Conservation (phyloP, 192 early-diverging fungal genomes). For the Backusella australiensis region DNA sequence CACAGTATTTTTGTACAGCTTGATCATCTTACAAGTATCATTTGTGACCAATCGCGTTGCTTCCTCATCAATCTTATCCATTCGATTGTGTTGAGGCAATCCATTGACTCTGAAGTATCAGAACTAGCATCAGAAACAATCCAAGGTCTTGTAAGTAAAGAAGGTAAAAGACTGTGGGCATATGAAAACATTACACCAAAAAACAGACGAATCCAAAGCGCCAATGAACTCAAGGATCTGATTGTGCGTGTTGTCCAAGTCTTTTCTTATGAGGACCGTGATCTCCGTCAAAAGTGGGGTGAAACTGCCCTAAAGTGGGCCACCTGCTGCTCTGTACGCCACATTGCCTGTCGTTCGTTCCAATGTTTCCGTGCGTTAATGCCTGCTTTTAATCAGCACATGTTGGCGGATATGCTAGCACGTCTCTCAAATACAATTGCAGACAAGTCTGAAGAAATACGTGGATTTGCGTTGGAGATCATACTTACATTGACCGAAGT, state of each 20-base stretch:
- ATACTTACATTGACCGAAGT: slow-evolving; percentile 66
- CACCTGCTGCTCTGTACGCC: slow-evolving; percentile 76
- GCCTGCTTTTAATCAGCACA: slow-evolving; percentile 68
- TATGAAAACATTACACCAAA: slow-evolving; percentile 75
- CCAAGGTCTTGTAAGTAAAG: slow-evolving; percentile 54
- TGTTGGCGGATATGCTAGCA: slow-evolving; percentile 75
- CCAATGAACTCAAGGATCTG: slow-evolving; percentile 51
- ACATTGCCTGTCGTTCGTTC: slow-evolving; percentile 86
- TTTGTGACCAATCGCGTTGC: slow-evolving; percentile 72
- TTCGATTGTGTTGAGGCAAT: slow-evolving; percentile 61
- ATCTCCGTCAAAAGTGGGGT: slow-evolving; percentile 70
- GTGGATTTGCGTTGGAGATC: slow-evolving; percentile 80
- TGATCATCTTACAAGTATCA: slow-evolving; percentile 73
- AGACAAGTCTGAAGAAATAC: slow-evolving; percentile 71
- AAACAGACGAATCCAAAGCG: slow-evolving; percentile 41
- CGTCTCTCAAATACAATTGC: slow-evolving; percentile 76
- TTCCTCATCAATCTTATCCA: slow-evolving; percentile 80
- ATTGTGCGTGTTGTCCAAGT: slow-evolving; percentile 46
- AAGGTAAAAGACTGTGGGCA: slow-evolving; percentile 75
- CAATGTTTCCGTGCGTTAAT: slow-evolving; percentile 75
- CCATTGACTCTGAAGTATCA: slow-evolving; percentile 51
- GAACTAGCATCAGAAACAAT: slow-evolving; percentile 43
- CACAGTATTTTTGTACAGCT: slow-evolving; percentile 81
- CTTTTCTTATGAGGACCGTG: slow-evolving; percentile 45
- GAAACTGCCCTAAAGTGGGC: slow-evolving; percentile 82